Evolutionary conservation across 2,329 filamentous ascomycete species (phyloP), one percentile per base, ranked within the genome.

Genomic region (Fusarium tanahbumbuense): DNA sequence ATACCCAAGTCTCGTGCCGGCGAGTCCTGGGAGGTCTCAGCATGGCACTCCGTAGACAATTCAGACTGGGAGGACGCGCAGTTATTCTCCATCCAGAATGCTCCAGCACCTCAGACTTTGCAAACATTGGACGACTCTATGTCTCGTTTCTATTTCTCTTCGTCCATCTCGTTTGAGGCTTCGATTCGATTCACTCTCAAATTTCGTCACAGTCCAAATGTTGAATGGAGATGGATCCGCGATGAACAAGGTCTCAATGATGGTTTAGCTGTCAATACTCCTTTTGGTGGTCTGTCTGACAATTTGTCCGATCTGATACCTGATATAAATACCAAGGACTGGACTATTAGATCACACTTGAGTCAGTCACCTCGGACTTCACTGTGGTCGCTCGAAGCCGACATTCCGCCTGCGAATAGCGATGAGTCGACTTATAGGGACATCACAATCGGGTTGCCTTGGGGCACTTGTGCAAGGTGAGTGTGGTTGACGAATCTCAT

Each of bases 221-320:
- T 86, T 28, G 79, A 84, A 2, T 95, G 92, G 92, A 87, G 84
- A 74, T 94, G 92, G 92, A 85, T 88, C 37, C 87, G 88, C 64
- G 88, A 93, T 69, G 86, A 89, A 63, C 87, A 88, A 56, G 87
- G 86, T 2, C 79, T 88, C 4, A 82, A 82, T 16, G 92, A 95
- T 74, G 92, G 92, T 16, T 79, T 92, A 18, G 79, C 92, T 56
- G 82, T 90, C 64, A 84, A 72, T 27, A 62, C 76, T 75, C 57
- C 71, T 71, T 45, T 76, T 75, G 52, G 68, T 71, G 57, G 67
- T 57, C 60, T 64, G 32, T 75, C 70, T 22, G 80, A 84, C 18
- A 78, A 85, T 23, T 75, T 93, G 15, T 77, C 79, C 10, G 80
- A 87, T 56, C 85, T 91, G 47, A 86, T 95, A 60, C 78, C 82